Conservation (phyloP, 768 basidiomycete species). For the Lactifluus pinguis region DNA sequence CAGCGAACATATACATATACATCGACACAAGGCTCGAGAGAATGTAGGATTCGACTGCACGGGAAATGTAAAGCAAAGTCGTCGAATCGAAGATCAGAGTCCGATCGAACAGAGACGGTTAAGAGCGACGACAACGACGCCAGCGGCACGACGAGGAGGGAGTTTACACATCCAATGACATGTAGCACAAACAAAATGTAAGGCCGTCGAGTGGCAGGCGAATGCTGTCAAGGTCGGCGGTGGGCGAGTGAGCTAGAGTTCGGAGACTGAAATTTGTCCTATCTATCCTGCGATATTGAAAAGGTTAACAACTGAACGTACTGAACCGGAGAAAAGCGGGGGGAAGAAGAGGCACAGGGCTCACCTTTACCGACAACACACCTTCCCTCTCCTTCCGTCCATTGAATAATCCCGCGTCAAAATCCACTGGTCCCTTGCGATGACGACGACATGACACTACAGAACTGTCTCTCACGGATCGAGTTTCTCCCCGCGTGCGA, state of each 20-base stretch:
- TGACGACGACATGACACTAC: not conserved
- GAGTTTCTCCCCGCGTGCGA: constrained; percentile 79
- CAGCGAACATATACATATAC: not conserved
- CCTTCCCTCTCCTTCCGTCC: not conserved
- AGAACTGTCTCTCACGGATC: constrained; percentile 28
- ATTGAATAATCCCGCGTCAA: not conserved
- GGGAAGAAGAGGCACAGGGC: not conserved
- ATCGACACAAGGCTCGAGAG: not conserved
- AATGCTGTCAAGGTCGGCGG: not conserved
- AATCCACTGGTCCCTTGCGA: constrained; percentile 1
- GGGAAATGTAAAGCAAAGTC: not conserved
- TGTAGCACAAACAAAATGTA: not conserved
- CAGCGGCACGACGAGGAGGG: not conserved
- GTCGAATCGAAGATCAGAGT: not conserved
- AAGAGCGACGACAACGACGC: not conserved
- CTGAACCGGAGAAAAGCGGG: not conserved
- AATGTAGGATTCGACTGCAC: not conserved
- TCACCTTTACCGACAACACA: not conserved
- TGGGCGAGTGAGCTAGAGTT: not conserved
- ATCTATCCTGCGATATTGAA: not conserved
- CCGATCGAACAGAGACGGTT: not conserved
- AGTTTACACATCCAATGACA: not conserved
- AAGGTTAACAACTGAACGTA: not conserved
- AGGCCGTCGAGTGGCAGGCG: not conserved
- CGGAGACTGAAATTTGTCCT: not conserved